Base-by-base conservation (phyloP, 179 eudicot genomes). In the Silene coronaria region DNA sequence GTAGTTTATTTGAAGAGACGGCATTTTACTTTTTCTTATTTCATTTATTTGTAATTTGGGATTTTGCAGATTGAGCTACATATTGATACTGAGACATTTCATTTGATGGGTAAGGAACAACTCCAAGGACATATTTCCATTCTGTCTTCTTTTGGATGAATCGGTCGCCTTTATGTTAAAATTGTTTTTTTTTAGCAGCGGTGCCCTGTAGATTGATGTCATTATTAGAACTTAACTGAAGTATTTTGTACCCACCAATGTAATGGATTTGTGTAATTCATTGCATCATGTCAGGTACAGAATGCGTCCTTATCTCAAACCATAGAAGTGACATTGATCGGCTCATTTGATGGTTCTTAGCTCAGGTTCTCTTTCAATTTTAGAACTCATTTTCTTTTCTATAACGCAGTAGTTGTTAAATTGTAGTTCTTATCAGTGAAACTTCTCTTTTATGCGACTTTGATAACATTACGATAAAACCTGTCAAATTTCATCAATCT, bases 281-380 rank as follows among this genome's bases (percentile, higher is more conserved):
- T 65, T 71, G 51, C 38, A 6, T 57, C 58, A 36, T 78, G 86
- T 45, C 89, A 91, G 96, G 96, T 72, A 87, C 87, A 82, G 96
- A 89, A 69, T 91, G 88, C 59, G 90, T 90, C 30, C 87, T 91
- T 71, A 75, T 87, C 66, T 78, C 80, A 58, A 90, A 89, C 77
- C 93, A 89, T 69, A 80, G 83, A 85, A 88, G 93, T 23, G 93
- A 89, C 77, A 84, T 89, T 65, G 93, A 89, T 76, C 88, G 93
- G 91, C 89, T 88, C 73, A 87, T 89, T 63, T 91, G 93, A 76
- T 89, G 89, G 91, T 81, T 88, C 63, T 79, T 89, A 78, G 91
- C 93, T 72, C 91, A 89, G 93, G 93, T 89, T 51, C 61, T 57
- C 51, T 34, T 73, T 55, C 27, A 42, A 55, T 68, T 11, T 34